Conservation (phyloP, 352 stramenopile genomes). For the Hyaloperonospora arabidopsidis region DNA sequence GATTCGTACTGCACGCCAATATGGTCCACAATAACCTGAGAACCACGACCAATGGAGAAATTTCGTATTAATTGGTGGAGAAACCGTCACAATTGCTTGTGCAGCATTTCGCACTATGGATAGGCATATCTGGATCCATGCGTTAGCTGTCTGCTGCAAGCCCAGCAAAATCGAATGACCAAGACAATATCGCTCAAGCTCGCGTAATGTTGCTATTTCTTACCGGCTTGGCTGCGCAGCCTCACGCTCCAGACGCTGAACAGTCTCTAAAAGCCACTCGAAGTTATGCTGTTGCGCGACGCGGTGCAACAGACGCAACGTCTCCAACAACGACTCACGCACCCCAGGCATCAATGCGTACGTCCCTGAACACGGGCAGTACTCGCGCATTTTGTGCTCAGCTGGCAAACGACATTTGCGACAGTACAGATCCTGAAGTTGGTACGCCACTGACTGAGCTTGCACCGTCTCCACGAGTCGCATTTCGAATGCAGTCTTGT, state of each 20-base stretch:
- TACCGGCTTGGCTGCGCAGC: no score
- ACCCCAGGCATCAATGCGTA: conserved; percentile 36
- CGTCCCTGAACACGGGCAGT: conserved; percentile 75
- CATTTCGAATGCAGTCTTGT: conserved; percentile 85
- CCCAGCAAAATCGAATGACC: no score
- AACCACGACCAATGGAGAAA: no score
- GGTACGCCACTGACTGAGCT: conserved; percentile 84
- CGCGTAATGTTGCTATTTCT: no score
- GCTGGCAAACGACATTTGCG: conserved; percentile 65
- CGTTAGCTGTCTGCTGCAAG: no score
- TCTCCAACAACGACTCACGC: conserved; percentile 41
- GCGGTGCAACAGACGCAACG: conserved; percentile 50
- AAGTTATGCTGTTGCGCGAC: conserved; percentile 66
- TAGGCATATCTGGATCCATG: no score
- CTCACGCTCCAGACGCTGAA: conserved; percentile 37
- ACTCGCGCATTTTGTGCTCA: conserved; percentile 68
- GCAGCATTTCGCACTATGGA: no score
- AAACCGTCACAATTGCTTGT: no score
- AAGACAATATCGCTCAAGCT: no score
- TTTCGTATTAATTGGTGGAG: no score
- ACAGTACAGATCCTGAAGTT: conserved; percentile 88
- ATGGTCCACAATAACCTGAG: no score
- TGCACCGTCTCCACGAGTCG: conserved; percentile 88
- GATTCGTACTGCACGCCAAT: no score
- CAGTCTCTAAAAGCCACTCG: conserved; percentile 56